Conservation (phyloP, 2,329 filamentous ascomycete genomes). For the Ascosphaera apis region DNA sequence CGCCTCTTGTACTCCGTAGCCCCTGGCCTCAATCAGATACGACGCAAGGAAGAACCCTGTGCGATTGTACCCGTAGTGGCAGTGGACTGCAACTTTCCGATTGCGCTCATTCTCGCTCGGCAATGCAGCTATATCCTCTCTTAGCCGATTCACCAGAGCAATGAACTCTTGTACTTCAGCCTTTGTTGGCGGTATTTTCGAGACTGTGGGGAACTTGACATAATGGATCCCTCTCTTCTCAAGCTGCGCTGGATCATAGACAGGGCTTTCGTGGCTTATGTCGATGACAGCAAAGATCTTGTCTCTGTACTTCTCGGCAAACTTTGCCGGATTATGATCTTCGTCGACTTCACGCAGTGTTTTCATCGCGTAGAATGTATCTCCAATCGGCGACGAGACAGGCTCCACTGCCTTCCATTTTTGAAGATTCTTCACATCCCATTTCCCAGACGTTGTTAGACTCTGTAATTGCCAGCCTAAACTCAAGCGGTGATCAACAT, state of each 20-base stretch:
- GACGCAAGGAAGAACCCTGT: slow-evolving; percentile 80
- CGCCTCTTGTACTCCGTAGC: slow-evolving; percentile 49
- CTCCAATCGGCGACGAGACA: slow-evolving; percentile 55
- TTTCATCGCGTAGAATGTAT: slow-evolving; percentile 73
- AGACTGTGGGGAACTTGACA: slow-evolving; percentile 77
- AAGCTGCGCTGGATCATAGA: slow-evolving; percentile 58
- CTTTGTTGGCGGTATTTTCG: slow-evolving; percentile 56
- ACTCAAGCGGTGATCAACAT: slow-evolving; percentile 55
- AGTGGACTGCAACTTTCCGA: slow-evolving; percentile 52
- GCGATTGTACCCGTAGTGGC: slow-evolving; percentile 88
- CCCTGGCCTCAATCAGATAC: slow-evolving; percentile 67
- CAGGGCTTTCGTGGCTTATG: slow-evolving; percentile 73
- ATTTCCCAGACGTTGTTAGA: slow-evolving; percentile 74
- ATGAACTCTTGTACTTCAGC: slow-evolving; percentile 39
- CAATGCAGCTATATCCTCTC: slow-evolving; percentile 28
- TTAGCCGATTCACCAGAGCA: slow-evolving; percentile 34
- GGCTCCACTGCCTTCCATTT: slow-evolving; percentile 71
- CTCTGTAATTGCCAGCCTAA: slow-evolving; percentile 82
- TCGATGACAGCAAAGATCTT: slow-evolving; percentile 60
- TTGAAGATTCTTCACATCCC: slow-evolving; percentile 88
- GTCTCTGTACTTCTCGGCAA: slow-evolving; percentile 43
- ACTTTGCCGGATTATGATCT: slow-evolving; percentile 49
- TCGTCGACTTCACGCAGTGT: slow-evolving; percentile 79
- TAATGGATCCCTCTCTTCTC: slow-evolving; percentile 45
- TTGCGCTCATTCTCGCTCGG: slow-evolving; percentile 19